These are phyloP conservation scores for Botryosphaeria agaves DNA, from an alignment of 2,329 filamentous ascomycete genomes.

Conservation along the genomic window DNA sequence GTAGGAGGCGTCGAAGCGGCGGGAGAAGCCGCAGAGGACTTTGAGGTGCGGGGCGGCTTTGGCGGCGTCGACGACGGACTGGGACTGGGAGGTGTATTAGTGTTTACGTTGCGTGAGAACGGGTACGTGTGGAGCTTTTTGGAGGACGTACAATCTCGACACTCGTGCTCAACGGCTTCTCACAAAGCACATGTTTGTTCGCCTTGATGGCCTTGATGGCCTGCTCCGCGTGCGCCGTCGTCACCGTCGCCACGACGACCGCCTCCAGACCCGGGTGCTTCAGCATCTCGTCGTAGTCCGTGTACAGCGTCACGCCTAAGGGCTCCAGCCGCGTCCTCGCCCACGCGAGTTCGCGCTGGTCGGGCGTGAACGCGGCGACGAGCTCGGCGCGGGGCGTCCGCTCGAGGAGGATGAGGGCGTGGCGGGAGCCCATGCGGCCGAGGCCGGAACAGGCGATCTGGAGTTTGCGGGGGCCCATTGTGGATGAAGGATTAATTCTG, in stretches of 20 bases:
- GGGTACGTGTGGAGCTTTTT: neutral
- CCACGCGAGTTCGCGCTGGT: conserved; percentile 27
- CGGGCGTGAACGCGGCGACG: conserved; percentile 29
- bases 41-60: conserved; percentile 39
- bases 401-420: conserved; percentile 29
- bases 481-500: conserved; percentile 1
- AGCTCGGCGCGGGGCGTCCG: conserved; percentile 27
- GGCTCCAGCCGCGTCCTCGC: conserved; percentile 31
- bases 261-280: conserved; percentile 36
- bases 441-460: conserved; percentile 28
- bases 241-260: conserved; percentile 36
- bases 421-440: conserved; percentile 31
- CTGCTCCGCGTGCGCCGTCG: conserved; percentile 39
- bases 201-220: conserved; percentile 37
- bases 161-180: conserved; percentile 42
- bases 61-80: conserved; percentile 41
- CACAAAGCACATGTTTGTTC: conserved; percentile 39
- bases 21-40: conserved; percentile 49
- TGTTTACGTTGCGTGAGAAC: neutral
- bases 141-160: conserved; percentile 35
- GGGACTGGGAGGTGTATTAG: conserved; percentile 25
- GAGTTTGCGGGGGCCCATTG: conserved; percentile 22
- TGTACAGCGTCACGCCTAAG: conserved; percentile 34
- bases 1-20: conserved; percentile 50
- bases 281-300: conserved; percentile 39